Conservation (phyloP, 768 basidiomycete genomes). For the Amanita rubescens region DNA sequence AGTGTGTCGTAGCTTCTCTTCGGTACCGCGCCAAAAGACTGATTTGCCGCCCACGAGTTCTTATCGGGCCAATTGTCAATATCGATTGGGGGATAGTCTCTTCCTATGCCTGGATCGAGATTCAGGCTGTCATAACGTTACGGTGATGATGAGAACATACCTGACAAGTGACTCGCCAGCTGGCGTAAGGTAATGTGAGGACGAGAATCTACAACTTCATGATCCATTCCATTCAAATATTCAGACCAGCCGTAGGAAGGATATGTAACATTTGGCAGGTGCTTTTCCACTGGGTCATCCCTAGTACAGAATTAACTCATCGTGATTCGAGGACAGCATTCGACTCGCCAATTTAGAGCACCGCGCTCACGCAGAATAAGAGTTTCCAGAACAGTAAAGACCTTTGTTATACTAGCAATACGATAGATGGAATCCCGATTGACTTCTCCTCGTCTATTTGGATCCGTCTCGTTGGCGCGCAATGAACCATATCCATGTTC, state of each 20-base stretch:
- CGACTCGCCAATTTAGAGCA: too few species aligned
- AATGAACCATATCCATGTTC: too few species aligned
- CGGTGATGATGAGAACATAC: conserved; percentile 7
- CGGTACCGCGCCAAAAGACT: conserved; percentile 15
- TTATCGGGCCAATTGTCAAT: conserved; percentile 36
- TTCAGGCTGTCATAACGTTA: not conserved
- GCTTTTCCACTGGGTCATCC: conserved; percentile 44
- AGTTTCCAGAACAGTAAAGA: not conserved
- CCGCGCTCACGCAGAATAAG: not conserved
- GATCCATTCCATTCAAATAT: conserved; percentile 15
- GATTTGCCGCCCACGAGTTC: conserved; percentile 1
- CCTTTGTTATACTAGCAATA: too few species aligned
- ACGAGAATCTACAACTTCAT: not conserved
- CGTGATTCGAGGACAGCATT: too few species aligned
- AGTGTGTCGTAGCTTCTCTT: conserved; percentile 20
- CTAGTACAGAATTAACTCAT: conserved; percentile 48
- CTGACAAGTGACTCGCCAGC: conserved; percentile 34
- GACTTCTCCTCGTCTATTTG: too few species aligned
- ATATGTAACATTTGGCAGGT: conserved; percentile 30
- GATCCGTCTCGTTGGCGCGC: too few species aligned
- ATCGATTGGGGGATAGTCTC: conserved; percentile 26
- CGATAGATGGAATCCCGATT: conserved; percentile 43
- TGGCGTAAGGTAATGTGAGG: conserved; percentile 31
- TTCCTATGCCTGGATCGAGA: conserved; percentile 23
- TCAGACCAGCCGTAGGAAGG: conserved; percentile 28